Evolutionary conservation across 768 basidiomycete species (phyloP).

Genomic region (Dentipellis sp.): DNA sequence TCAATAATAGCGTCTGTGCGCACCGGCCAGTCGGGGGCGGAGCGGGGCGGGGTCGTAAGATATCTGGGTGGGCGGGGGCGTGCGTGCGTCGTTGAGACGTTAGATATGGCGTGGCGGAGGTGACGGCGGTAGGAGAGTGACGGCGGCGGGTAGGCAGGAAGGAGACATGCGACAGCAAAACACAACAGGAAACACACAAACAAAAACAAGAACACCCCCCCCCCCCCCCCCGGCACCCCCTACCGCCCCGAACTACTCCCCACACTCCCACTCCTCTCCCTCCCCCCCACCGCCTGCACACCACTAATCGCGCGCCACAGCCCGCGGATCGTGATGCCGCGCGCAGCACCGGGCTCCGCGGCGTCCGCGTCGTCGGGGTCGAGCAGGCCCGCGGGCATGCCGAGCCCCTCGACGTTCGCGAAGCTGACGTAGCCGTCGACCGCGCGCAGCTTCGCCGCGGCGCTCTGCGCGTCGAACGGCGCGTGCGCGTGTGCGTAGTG

Average conservation of each 20-base stretch:
- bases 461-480: constrained; percentile 52
- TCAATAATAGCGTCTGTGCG: no score
- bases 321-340: background rate
- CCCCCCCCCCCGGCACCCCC: background rate
- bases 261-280: background rate
- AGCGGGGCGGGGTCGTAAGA: no score
- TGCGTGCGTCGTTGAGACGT: no score
- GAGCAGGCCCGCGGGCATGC: constrained; percentile 42
- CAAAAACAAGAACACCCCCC: background rate
- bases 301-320: background rate
- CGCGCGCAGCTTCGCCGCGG: constrained; percentile 44
- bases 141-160: background rate
- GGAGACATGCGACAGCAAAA: no score
- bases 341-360: constrained; percentile 6
- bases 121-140: no score
- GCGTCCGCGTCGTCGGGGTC: constrained; percentile 22
- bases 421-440: constrained; percentile 65
- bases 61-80: no score
- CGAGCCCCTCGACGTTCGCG: constrained; percentile 56
- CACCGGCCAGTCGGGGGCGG: no score
- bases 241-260: no score
- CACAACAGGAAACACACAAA: no score
- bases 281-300: no score
- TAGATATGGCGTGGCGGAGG: no score
- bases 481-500: constrained; percentile 22